Conservation (phyloP, 2,329 filamentous ascomycete species). For the Neofusicoccum laricinum region DNA sequence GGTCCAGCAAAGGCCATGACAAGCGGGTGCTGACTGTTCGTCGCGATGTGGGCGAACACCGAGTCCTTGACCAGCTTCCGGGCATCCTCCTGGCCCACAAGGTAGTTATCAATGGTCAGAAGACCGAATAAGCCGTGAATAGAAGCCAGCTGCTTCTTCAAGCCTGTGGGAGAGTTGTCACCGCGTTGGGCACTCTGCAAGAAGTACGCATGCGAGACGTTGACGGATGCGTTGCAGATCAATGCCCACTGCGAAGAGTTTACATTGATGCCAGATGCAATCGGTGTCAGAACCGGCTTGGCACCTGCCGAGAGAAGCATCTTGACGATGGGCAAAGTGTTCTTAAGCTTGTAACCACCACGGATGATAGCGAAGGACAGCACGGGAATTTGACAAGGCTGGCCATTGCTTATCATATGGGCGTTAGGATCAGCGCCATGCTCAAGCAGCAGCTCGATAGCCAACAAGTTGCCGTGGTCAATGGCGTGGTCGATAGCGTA, state of each 20-base stretch:
- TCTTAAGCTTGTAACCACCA: not conserved
- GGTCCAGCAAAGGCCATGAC: slow-evolving; percentile 43
- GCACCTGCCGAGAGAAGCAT: not conserved
- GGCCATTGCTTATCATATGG: not conserved
- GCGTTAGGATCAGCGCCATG: not conserved
- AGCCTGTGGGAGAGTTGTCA: not conserved
- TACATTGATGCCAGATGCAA: not conserved
- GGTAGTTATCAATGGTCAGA: slow-evolving; percentile 33
- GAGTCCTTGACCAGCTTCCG: slow-evolving; percentile 24
- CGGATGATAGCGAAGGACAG: slow-evolving; percentile 1
- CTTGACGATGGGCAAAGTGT: not conserved
- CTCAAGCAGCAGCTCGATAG: not conserved
- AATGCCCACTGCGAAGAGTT: too few species aligned
- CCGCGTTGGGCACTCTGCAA: not conserved
- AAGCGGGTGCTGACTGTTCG: slow-evolving; percentile 31
- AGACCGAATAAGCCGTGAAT: slow-evolving; percentile 20
- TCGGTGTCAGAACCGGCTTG: not conserved
- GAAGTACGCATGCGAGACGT: slow-evolving; percentile 6
- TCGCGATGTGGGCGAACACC: slow-evolving; percentile 31
- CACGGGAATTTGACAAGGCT: not conserved
- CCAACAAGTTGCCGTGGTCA: not conserved
- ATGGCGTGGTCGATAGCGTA: slow-evolving; percentile 2
- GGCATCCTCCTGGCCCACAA: slow-evolving; percentile 36
- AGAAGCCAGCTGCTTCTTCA: slow-evolving; percentile 10
- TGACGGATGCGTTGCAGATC: not conserved